Evolutionary conservation across 169 alveolate genomes (phyloP).

Genomic region (Eimeria sp.): DNA sequence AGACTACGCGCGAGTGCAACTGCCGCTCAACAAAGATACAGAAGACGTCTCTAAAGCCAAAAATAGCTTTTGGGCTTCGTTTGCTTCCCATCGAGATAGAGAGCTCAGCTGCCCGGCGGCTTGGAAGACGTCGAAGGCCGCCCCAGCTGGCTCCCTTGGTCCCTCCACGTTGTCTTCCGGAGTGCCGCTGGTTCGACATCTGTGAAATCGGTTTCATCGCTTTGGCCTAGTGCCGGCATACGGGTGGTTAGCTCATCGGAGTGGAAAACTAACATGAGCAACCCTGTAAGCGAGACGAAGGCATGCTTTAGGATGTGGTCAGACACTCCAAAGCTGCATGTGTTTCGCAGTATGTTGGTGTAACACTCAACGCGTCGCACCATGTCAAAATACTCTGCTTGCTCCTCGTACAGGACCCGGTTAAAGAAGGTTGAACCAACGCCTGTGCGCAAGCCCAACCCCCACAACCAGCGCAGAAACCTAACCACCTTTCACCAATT

Average conservation of each 20-base stretch:
- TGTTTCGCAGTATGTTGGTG: slow-evolving; percentile 90
- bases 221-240: slow-evolving; percentile 79
- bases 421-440: slow-evolving; percentile 91
- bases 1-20: not conserved
- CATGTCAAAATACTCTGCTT: slow-evolving; percentile 94
- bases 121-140: slow-evolving; percentile 25
- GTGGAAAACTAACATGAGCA: slow-evolving; percentile 76
- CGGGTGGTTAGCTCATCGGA: slow-evolving; percentile 78
- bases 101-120: slow-evolving; percentile 26
- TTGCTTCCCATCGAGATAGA: not conserved
- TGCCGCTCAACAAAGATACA: not conserved
- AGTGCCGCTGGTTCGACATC: slow-evolving; percentile 60
- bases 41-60: not conserved
- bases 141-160: slow-evolving; percentile 36
- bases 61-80: not conserved
- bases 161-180: slow-evolving; percentile 68
- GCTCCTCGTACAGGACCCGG: slow-evolving; percentile 93
- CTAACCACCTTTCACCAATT: not conserved
- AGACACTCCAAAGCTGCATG: slow-evolving; percentile 92
- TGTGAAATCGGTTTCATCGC: slow-evolving; percentile 58
- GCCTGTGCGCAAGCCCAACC: slow-evolving; percentile 88
- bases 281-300: slow-evolving; percentile 84
- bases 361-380: slow-evolving; percentile 93
- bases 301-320: slow-evolving; percentile 88
- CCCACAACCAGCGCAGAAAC: not conserved